Evolutionary conservation across 2,329 filamentous ascomycete species (phyloP).

Genomic region (Monilinia fructigena): DNA sequence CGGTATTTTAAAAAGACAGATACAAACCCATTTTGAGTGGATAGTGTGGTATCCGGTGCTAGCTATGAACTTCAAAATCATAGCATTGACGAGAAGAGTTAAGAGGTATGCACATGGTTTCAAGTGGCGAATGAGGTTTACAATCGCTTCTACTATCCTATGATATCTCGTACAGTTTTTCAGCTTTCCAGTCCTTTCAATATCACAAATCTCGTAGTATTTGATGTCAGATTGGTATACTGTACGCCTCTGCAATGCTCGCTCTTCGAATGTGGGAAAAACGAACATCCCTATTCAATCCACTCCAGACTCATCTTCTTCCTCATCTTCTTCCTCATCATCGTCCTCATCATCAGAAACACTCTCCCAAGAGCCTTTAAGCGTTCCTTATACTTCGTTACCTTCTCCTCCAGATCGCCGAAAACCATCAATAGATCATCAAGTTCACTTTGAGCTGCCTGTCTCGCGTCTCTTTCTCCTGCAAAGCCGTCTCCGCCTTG

Average conservation of each 20-base stretch:
- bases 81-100: not conserved
- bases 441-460: slow-evolving; percentile 67
- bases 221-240: slow-evolving; percentile 5
- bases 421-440: slow-evolving; percentile 82
- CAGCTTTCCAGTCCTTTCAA: not conserved
- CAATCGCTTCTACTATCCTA: slow-evolving; percentile 1
- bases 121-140: not conserved
- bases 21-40: not conserved
- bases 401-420: slow-evolving; percentile 75
- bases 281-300: slow-evolving; percentile 15
- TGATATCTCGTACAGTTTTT: not conserved
- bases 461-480: slow-evolving; percentile 59
- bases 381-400: slow-evolving; percentile 63
- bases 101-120: not conserved
- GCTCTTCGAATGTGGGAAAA: not conserved
- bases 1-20: not conserved
- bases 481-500: slow-evolving; percentile 33
- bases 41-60: not conserved
- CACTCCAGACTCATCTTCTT: slow-evolving; percentile 24
- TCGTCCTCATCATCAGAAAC: slow-evolving; percentile 77
- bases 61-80: not conserved
- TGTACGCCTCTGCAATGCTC: not conserved
- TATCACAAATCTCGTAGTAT: not conserved
- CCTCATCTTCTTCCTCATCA: slow-evolving; percentile 49
- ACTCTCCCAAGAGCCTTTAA: slow-evolving; percentile 62